Evolutionary conservation across 2,329 filamentous ascomycete genomes (phyloP).

Genomic region (Ramichloridium luteum): DNA sequence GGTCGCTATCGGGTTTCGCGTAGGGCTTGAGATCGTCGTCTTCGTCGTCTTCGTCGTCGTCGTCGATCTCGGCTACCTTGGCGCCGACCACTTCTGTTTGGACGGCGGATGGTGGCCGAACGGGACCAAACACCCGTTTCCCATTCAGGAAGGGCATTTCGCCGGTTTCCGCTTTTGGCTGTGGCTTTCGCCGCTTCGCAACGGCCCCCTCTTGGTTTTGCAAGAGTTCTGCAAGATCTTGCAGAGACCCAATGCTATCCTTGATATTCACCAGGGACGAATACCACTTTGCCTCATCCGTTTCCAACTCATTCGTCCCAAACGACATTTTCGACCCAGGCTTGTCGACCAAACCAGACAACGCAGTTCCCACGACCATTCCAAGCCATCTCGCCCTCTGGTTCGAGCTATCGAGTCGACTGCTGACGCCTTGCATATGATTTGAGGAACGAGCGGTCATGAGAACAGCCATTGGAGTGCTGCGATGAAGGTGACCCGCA

Average conservation of each 20-base stretch:
- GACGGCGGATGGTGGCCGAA: slow-evolving; percentile 15
- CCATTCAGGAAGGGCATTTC: slow-evolving; percentile 16
- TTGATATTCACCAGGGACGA: slow-evolving; percentile 50
- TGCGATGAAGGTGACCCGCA: slow-evolving; percentile 62
- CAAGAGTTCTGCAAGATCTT: slow-evolving; percentile 32
- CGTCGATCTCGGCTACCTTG: slow-evolving; percentile 22
- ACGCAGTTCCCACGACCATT: slow-evolving; percentile 70
- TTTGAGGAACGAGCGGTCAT: slow-evolving; percentile 57
- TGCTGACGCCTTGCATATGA: slow-evolving; percentile 72
- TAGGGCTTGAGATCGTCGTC: slow-evolving; percentile 62
- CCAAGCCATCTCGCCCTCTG: slow-evolving; percentile 67
- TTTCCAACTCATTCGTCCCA: slow-evolving; percentile 64
- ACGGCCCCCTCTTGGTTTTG: slow-evolving; percentile 8
- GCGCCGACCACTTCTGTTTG: slow-evolving; percentile 22
- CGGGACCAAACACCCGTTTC: slow-evolving; percentile 22
- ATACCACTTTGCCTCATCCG: slow-evolving; percentile 63
- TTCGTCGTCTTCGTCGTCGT: slow-evolving; percentile 35
- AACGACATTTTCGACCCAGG: slow-evolving; percentile 67
- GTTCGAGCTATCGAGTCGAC: slow-evolving; percentile 68
- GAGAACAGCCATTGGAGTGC: slow-evolving; percentile 52
- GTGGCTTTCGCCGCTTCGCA: background rate
- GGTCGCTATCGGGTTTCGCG: slow-evolving; percentile 74
- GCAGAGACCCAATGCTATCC: slow-evolving; percentile 51
- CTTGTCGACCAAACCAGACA: slow-evolving; percentile 52
- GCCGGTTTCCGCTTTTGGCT: slow-evolving; percentile 2